Base-by-base conservation (phyloP, 768 basidiomycete species). In the Antrodiella citrinella region DNA sequence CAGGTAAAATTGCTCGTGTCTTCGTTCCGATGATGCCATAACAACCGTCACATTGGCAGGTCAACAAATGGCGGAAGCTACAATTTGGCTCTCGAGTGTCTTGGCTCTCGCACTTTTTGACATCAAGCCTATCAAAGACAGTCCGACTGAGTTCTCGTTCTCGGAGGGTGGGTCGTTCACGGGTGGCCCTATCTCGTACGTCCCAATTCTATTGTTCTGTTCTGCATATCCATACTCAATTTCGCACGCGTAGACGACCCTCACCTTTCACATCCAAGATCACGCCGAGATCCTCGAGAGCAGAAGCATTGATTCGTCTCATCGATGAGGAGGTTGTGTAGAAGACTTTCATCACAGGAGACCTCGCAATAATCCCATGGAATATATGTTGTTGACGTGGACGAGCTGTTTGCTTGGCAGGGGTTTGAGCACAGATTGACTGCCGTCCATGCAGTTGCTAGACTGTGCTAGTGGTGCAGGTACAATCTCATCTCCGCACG, bases 21-120 rank as follows among this genome's bases (percentile, higher is more conserved):
- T n/a, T n/a, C n/a, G n/a, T n/a, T n/a, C n/a, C n/a, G n/a, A n/a
- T n/a, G n/a, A n/a, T n/a, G n/a, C 3, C 3, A 26, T 23, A n/a
- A 3, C 18, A 49, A 38, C 13, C 49, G 4, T 42, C 7, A n/a
- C 15, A 38, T 9, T 7, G 15, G 15, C 25, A 55, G 53, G 53
- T 2, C 52, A 58, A 10, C 55, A 65, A 45, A 54, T 71, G 19
- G 67, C 69, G 9, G 63, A 68, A 39, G 51, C 55, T 1, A 59
- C 62, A 2, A 45, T 67, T 15, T 71, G 58, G 52, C 35, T 67
- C 24, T 23, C 57, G 1, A 50, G 57, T 41, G 67, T 64, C 1
- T 63, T 62, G 60, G 49, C 61, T 4, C 62, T 68, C 9, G 61
- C 69, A 2, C 55, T 53, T 4, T 68, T 65, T 51, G 52, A 62